Conservation (phyloP, 768 basidiomycete species). For the Lentinula sp. region DNA sequence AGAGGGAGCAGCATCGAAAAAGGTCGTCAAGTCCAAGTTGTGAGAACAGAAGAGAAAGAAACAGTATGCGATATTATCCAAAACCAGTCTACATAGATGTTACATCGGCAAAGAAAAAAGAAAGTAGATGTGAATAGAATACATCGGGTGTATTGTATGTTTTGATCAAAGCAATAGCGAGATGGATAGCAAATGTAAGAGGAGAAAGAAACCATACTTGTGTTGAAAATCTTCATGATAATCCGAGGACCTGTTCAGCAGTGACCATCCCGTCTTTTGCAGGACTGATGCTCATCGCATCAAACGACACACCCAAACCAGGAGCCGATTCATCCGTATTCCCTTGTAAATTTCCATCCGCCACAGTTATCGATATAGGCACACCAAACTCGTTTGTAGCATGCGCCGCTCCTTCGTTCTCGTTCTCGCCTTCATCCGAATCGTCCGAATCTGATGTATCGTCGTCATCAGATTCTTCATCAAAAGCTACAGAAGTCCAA, state of each 20-base stretch:
- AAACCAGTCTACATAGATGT: neutral
- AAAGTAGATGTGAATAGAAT: neutral
- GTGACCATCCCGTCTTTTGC: conserved; percentile 4
- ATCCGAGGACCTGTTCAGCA: neutral
- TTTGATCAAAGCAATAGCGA: neutral
- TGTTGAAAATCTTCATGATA: neutral
- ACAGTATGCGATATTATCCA: neutral
- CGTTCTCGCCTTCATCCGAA: conserved; percentile 23
- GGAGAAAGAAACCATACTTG: neutral
- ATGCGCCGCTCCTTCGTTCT: conserved; percentile 11
- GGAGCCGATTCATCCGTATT: conserved; percentile 34
- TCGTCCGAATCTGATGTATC: conserved; percentile 49
- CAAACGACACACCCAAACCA: conserved; percentile 57
- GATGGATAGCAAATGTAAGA: neutral
- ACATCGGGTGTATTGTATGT: neutral
- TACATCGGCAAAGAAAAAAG: neutral
- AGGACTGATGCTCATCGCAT: conserved; percentile 84
- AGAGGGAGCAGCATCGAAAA: neutral
- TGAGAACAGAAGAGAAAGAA: neutral
- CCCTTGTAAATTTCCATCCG: conserved; percentile 9
- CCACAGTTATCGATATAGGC: conserved; percentile 14
- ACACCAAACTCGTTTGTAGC: conserved; percentile 9
- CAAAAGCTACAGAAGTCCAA: conserved; percentile 80
- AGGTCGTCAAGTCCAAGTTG: neutral
- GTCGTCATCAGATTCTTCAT: conserved; percentile 67